Evolutionary conservation across 164 flowering plant species (phyloP), one percentile per base, ranked within the genome.

Genomic region (Vitis cinerea): DNA sequence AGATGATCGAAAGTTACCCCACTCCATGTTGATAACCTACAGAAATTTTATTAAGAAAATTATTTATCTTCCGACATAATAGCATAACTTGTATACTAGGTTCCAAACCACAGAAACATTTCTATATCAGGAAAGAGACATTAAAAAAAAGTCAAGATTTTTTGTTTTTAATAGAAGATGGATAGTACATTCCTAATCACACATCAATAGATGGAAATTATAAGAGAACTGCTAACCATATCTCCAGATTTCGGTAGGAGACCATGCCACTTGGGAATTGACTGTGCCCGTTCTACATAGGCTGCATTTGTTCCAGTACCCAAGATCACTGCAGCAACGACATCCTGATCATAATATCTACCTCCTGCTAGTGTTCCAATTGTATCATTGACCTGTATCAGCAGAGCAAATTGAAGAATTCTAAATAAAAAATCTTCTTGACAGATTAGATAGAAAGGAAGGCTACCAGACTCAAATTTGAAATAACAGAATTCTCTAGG

Each of bases 271-370:
- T 95, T 95, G 27, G 99, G 97, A 82, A 95, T 95, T 60, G 98
- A 97, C 71, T 85, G 75, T 15, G 94, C 98, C 47, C 93, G 87
- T 76, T 95, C 99, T 23, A 95, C 91, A 85, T 94, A 94, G 47
- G 99, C 99, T 66, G 99, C 99, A 87, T 94, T 94, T 67, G 99
- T 92, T 71, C 99, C 99, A 62, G 99, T 95, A 53, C 99, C 99
- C 77, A 95, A 79, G 15, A 95, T 95, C 50, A 95, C 96, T 75
- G 98, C 99, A 74, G 87, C 94, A 77, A 81, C 64, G 12, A 90
- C 99, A 82, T 95, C 90, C 17, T 61, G 75, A 61, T 86, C 69
- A 44, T 59, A n/a, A 78, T 88, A 95, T 82, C 91, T 77, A 4
- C 99, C 99, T 69, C 98, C 97, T 14, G 99, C 99, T 67, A 95